Percentiles rank a stretch among this genome's conserved stretches.
These are phyloP conservation scores for Cytospora schulzeri DNA, from an alignment of 2,329 filamentous ascomycete species.

Conservation along the genomic window DNA sequence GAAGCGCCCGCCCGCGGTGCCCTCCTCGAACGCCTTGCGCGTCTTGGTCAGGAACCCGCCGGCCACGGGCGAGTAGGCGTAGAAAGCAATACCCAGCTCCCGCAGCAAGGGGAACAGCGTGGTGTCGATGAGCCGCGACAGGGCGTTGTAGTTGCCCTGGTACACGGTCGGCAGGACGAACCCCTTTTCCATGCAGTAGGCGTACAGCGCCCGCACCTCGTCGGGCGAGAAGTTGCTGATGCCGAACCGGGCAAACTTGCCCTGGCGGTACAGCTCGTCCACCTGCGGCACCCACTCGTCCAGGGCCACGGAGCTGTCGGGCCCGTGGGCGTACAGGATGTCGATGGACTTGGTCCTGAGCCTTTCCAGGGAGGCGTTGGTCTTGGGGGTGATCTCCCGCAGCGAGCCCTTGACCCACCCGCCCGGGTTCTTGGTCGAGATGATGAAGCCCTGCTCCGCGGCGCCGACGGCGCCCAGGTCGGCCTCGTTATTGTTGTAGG, in stretches of 20 bases:
- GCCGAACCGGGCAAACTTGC: slow-evolving; percentile 70
- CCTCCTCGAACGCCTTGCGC: slow-evolving; percentile 30
- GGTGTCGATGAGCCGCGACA: slow-evolving; percentile 42
- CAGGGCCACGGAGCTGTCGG: slow-evolving; percentile 40
- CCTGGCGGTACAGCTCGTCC: slow-evolving; percentile 66
- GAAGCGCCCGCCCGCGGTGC: slow-evolving; percentile 46
- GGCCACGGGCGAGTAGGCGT: slow-evolving; percentile 53
- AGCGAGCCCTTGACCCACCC: slow-evolving; percentile 14
- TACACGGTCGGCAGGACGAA: slow-evolving; percentile 48
- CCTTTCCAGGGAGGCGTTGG: slow-evolving; percentile 17
- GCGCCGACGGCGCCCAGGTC: slow-evolving; percentile 18
- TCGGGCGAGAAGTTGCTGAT: slow-evolving; percentile 72
- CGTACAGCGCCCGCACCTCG: slow-evolving; percentile 71
- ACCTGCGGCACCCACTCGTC: slow-evolving; percentile 49
- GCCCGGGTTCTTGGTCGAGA: slow-evolving; percentile 26
- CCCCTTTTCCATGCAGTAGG: slow-evolving; percentile 47
- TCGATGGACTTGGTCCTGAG: slow-evolving; percentile 33
- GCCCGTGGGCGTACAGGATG: slow-evolving; percentile 18
- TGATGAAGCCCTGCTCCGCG: slow-evolving; percentile 13
- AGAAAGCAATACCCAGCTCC: slow-evolving; percentile 42
- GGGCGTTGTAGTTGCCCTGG: slow-evolving; percentile 46
- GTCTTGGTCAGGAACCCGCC: slow-evolving; percentile 61
- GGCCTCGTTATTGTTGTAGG: slow-evolving; percentile 25
- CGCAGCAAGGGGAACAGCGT: slow-evolving; percentile 47
- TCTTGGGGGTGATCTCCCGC: neutral